phyloP scores from a whole-genome alignment of 140 eudicot genomes.

The Stevia rebaudiana region DNA sequence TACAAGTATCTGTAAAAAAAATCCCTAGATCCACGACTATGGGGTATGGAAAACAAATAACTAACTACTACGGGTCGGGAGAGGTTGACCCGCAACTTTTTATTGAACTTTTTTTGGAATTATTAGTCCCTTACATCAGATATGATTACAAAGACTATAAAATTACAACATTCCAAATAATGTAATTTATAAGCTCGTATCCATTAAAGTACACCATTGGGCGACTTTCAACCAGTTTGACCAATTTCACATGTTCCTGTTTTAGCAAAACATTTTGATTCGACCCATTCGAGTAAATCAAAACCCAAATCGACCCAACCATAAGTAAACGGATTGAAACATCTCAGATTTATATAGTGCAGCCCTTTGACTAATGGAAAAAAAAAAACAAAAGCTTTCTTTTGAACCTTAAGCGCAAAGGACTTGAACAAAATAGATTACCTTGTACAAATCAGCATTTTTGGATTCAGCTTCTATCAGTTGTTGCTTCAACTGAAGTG shows the following conservation, averaged over 20 bases:
- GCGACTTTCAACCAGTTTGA: background rate
- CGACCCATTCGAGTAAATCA: background rate
- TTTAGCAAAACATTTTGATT: background rate
- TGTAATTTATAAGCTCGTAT: background rate
- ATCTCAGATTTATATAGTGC: background rate
- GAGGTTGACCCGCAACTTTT: too few species aligned
- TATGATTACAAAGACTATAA: background rate
- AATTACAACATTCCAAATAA: background rate
- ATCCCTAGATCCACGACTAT: too few species aligned
- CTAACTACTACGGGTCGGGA: background rate
- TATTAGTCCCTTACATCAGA: background rate
- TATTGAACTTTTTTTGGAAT: background rate
- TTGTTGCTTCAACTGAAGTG: constrained; percentile 75
- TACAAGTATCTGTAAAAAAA: too few species aligned
- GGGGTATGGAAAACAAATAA: too few species aligned
- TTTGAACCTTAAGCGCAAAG: constrained; percentile 8
- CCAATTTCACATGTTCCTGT: background rate
- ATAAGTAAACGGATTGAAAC: background rate
- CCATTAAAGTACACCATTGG: background rate
- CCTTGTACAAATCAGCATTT: constrained; percentile 86
- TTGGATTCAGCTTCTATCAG: constrained; percentile 76
- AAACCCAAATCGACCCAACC: background rate
- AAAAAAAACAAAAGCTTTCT: background rate
- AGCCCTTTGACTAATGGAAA: background rate
- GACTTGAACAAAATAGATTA: constrained; percentile 24